phyloP scores from a whole-genome alignment of 2,329 filamentous ascomycete species.

The Rhexocercosporidium sp. region DNA sequence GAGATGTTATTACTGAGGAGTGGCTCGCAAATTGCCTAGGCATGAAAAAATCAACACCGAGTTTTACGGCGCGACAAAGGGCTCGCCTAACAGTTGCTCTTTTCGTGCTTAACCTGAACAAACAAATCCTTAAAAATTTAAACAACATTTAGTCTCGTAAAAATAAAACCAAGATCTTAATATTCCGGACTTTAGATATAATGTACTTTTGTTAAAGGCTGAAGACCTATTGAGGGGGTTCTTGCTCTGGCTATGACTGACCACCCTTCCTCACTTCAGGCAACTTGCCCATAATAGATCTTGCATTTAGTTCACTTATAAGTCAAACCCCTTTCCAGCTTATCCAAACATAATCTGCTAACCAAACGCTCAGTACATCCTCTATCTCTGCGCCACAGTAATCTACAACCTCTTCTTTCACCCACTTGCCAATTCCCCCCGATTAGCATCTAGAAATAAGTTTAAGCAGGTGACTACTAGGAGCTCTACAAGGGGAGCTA shows the following conservation, averaged over 20 bases:
- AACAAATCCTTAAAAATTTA: too few relatives aligned
- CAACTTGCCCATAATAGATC: background rate
- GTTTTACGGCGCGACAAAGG: too few relatives aligned
- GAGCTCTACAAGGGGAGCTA: conserved; percentile 19
- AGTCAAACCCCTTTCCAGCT: background rate
- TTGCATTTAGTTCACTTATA: background rate
- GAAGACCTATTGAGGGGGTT: too few relatives aligned
- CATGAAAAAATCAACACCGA: too few relatives aligned
- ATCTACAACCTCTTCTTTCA: conserved; percentile 23
- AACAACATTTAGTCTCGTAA: too few relatives aligned
- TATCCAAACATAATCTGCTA: too few relatives aligned
- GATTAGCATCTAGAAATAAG: conserved; percentile 12
- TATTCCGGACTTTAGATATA: too few relatives aligned
- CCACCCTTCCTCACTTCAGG: background rate
- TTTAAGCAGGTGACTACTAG: background rate
- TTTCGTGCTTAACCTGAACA: too few relatives aligned
- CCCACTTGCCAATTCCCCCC: conserved; percentile 24
- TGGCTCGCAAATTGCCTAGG: background rate
- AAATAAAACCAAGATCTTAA: too few relatives aligned
- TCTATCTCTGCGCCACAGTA: background rate
- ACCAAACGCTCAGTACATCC: background rate
- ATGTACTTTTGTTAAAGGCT: too few relatives aligned
- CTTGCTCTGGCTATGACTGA: background rate
- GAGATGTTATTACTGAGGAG: too few relatives aligned
- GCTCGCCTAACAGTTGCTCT: too few relatives aligned